Evolutionary conservation across 352 stramenopile genomes (phyloP), one percentile per base, ranked within the genome.

Genomic region (Pythium aquatile): DNA sequence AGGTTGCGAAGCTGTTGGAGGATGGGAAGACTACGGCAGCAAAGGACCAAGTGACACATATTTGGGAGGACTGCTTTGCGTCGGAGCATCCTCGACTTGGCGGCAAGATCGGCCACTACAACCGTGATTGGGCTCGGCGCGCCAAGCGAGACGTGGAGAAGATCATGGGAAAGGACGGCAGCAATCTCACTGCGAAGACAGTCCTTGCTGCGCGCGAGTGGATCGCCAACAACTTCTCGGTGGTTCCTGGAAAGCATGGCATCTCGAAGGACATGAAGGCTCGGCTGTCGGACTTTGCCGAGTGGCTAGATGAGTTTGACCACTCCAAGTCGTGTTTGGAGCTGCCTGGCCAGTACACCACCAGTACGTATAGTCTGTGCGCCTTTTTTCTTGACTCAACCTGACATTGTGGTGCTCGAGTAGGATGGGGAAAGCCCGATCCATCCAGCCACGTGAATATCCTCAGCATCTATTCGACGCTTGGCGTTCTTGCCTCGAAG

Each of bases 271-370:
- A 94, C 48, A 93, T 92, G 85, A 91, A 92, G 47, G 78, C 73
- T 13, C 77, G 85, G n/a, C 66, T 96, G 13, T 72, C 73, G 8
- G 82, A 94, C 56, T 95, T 96, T 78, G 82, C 86, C 1, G 85
- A 94, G 35, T 96, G 87, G 87, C 76, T 96, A 2, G 75, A 90
- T 28, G 80, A 92, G 51, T 92, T 96, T 66, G 84, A 95, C 55
- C 84, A 90, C 58, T 81, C 76, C 32, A 88, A 76, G 20, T 79
- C 49, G 17, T 74, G 59, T 5, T 58, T 96, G 9, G 87, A 96
- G 61, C 74, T 96, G 0, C 87, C 87, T 3, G 87, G 87, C 5
- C 87, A 95, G 66, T 96, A 96, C 56, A 83, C 72, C 49, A 70
- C 74, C 32, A 65, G 83, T 90, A 83, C 66, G 77, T 77, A 29